Conservation (phyloP, 1,284 basidiomycete genomes). For the Rhodotorula sp. region DNA sequence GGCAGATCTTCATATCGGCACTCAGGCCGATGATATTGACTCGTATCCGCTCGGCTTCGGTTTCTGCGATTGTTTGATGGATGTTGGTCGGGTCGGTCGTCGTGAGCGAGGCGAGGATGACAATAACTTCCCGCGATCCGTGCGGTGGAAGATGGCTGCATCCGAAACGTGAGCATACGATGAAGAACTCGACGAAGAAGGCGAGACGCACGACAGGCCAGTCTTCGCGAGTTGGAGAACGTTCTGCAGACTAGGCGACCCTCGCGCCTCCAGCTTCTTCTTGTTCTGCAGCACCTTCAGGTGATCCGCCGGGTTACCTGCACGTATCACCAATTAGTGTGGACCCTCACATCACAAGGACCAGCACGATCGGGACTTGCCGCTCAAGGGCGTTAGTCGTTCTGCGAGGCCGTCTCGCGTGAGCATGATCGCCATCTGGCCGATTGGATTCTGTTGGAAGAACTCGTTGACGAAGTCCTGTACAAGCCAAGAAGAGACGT, state of each 20-base stretch:
- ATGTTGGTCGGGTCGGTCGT: constrained; percentile 97
- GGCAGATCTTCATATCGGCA: constrained; percentile 96
- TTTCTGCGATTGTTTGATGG: constrained; percentile 80
- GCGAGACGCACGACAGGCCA: constrained; percentile 72
- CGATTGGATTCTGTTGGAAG: constrained; percentile 99
- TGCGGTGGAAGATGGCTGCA: constrained; percentile 86
- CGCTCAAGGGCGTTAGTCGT: constrained; percentile 81
- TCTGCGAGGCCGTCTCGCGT: constrained; percentile 87
- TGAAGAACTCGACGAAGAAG: background rate
- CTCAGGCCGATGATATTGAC: constrained; percentile 88
- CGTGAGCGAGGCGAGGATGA: constrained; percentile 91
- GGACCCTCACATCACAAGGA: background rate
- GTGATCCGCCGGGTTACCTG: constrained; percentile 93
- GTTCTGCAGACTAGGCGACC: constrained; percentile 95
- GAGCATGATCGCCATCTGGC: constrained; percentile 91
- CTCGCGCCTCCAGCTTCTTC: constrained; percentile 80
- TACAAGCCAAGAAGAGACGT: too few relatives aligned
- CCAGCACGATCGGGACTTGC: constrained; percentile 52
- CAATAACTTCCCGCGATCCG: constrained; percentile 89
- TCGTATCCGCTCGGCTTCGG: constrained; percentile 70
- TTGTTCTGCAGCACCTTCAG: constrained; percentile 79
- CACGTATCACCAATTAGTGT: too few relatives aligned
- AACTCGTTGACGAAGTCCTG: constrained; percentile 85
- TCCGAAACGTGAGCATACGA: background rate
- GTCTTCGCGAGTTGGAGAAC: constrained; percentile 91